Base-by-base conservation (phyloP, 1,139 yeast genomes). In the Lodderomyces orthopsilosis region DNA sequence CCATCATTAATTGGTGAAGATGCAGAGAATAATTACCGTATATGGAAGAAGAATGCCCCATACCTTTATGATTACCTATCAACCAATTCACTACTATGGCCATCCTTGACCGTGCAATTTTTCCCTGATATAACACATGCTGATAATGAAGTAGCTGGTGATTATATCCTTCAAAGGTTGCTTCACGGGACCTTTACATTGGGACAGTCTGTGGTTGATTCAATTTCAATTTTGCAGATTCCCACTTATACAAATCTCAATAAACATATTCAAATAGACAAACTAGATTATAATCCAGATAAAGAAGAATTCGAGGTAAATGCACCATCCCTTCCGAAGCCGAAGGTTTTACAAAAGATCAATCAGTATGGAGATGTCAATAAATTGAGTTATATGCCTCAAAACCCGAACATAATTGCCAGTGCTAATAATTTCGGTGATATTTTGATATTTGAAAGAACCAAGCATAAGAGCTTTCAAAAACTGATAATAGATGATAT, bases 21-120 rank as follows among this genome's bases (percentile, higher is more conserved):
- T 7, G 54, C 67, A 1, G 70, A 68, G 48, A 51, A 56, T 6
- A 59, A 68, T 15, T 77, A 77, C 54, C 58, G 75, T 30, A 58
- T 66, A 15, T 79, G 83, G 83, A 78, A 78, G 65, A 79, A 78
- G 52, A 78, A 79, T 51, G 57, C 79, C 1, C 81, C 81, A 1
- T 66, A 67, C 41, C 57, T 77, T 14, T 79, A 79, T 54, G 78
- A 74, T 49, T 77, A 74, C 49, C 49, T 79, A 10, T 67, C 70
- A 30, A 79, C 84, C 4, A 64, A 70, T 36, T 61, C 81, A 2
- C 58, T 77, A 13, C 51, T 75, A 27, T 79, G 84, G 84, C 84
- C 84, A 1, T 74, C 81, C 1, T 56, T 77, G 38, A 62, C 79
- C 3, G 71, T 76, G 1, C 79, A 75, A 50, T 78, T 79, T 65